phyloP scores from a whole-genome alignment of 768 basidiomycete species.

The Russula abietina region DNA sequence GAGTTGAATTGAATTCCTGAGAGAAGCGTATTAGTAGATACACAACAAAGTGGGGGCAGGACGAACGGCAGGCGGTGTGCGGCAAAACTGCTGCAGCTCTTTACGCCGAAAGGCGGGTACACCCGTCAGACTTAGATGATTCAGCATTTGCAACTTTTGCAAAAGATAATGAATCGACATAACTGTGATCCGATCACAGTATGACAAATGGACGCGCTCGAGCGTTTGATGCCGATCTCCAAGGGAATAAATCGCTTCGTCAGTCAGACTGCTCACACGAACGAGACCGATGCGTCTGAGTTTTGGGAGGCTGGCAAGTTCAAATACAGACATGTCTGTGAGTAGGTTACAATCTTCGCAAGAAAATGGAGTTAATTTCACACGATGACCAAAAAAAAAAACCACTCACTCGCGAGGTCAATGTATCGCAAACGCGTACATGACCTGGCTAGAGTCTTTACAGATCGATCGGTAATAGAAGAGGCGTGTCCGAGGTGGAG shows the following conservation, averaged over 20 bases:
- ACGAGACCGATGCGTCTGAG: slow-evolving; percentile 93
- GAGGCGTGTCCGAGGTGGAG: slow-evolving; percentile 90
- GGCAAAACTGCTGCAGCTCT: slow-evolving; percentile 85
- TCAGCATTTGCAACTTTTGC: slow-evolving; percentile 81
- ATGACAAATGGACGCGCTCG: slow-evolving; percentile 94
- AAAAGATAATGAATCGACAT: slow-evolving; percentile 87
- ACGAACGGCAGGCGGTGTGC: slow-evolving; percentile 77
- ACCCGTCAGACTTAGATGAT: slow-evolving; percentile 96
- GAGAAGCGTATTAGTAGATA: slow-evolving; percentile 6
- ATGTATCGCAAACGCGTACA: slow-evolving; percentile 92
- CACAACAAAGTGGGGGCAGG: not conserved
- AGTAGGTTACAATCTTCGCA: slow-evolving; percentile 70
- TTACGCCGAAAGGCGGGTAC: slow-evolving; percentile 81
- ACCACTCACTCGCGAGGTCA: slow-evolving; percentile 84
- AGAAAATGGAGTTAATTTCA: slow-evolving; percentile 15
- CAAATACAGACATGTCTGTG: slow-evolving; percentile 92
- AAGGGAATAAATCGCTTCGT: slow-evolving; percentile 85
- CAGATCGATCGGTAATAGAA: slow-evolving; percentile 85
- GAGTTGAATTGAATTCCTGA: slow-evolving; percentile 87
- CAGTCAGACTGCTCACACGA: slow-evolving; percentile 86
- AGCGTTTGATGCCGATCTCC: slow-evolving; percentile 80
- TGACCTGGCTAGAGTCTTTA: slow-evolving; percentile 72
- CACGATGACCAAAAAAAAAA: not conserved
- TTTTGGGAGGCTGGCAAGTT: slow-evolving; percentile 81
- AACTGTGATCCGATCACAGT: slow-evolving; percentile 93